phyloP scores from a whole-genome alignment of 345 rosid species.

The Cochlearia excelsa region DNA sequence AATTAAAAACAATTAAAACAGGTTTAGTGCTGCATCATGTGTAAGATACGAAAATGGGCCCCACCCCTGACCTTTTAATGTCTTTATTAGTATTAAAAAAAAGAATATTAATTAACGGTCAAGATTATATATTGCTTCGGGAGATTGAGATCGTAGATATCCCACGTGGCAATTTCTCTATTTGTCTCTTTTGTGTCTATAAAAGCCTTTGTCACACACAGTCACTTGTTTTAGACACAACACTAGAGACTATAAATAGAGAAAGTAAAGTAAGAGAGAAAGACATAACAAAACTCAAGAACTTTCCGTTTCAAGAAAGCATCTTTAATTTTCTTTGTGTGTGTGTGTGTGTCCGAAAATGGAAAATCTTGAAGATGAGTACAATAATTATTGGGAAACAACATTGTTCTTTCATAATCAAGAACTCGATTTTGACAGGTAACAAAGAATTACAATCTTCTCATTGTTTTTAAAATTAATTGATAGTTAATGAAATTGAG shows the following conservation, averaged over 20 bases:
- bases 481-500: too few species aligned
- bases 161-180: constrained; percentile 31
- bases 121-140: constrained; percentile 17
- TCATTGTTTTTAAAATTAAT: too few species aligned
- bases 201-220: constrained; percentile 29
- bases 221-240: constrained; percentile 15
- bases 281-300: constrained; percentile 1
- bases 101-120: constrained; percentile 27
- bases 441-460: constrained; percentile 2
- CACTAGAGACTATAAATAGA: constrained; percentile 1
- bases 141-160: constrained; percentile 22
- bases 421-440: constrained; percentile 52
- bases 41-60: too few species aligned
- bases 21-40: too few species aligned
- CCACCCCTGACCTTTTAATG: too few species aligned
- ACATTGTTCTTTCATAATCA: constrained; percentile 59
- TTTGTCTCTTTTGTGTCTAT: constrained; percentile 30
- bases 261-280: too few species aligned
- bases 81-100: neutral
- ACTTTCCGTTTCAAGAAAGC: constrained; percentile 35
- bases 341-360: constrained; percentile 25
- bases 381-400: constrained; percentile 66
- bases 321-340: neutral
- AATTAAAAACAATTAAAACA: too few species aligned
- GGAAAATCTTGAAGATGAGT: constrained; percentile 43